Evolutionary conservation across 2,329 filamentous ascomycete species (phyloP).

Genomic region (Colletotrichum phormii): DNA sequence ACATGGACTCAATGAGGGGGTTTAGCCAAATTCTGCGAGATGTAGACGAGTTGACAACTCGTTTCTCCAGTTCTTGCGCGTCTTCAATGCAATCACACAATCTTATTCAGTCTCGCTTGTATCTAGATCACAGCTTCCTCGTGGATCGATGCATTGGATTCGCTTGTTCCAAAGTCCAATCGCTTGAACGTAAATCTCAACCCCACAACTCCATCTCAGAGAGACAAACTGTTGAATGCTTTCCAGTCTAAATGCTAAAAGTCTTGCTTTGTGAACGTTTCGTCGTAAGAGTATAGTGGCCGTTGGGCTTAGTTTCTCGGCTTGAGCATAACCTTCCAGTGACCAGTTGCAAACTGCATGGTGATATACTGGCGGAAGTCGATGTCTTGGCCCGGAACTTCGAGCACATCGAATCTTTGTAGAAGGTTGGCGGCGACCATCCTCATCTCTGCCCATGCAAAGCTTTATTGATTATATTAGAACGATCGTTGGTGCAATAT

Average conservation of each 20-base stretch:
- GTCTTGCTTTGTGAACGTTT: not conserved
- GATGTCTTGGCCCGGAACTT: conserved; percentile 39
- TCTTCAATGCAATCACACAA: not conserved
- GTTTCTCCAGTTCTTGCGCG: not conserved
- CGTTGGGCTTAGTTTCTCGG: conserved; percentile 32
- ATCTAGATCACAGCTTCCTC: not conserved
- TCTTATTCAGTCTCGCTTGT: not conserved
- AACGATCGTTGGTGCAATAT: not conserved
- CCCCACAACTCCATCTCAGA: not conserved
- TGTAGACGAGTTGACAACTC: not conserved
- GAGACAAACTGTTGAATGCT: rapidly evolving
- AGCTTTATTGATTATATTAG: conserved; percentile 24
- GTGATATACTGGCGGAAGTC: conserved; percentile 42
- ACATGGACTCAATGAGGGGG: not conserved
- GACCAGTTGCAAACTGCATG: conserved; percentile 40
- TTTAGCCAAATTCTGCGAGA: not conserved
- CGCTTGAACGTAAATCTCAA: not conserved
- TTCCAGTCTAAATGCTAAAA: not conserved
- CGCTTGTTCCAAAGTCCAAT: not conserved
- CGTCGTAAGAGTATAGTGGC: not conserved
- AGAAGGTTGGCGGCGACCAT: conserved; percentile 40
- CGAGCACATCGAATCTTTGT: conserved; percentile 39
- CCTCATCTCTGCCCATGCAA: conserved; percentile 42
- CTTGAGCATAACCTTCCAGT: conserved; percentile 50
- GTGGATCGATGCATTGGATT: not conserved